Percentiles rank a stretch among this genome's conserved stretches.
These are phyloP conservation scores for Nyctanthes arbortristis DNA, from an alignment of 257 asterid genomes.

Conservation along the genomic window DNA sequence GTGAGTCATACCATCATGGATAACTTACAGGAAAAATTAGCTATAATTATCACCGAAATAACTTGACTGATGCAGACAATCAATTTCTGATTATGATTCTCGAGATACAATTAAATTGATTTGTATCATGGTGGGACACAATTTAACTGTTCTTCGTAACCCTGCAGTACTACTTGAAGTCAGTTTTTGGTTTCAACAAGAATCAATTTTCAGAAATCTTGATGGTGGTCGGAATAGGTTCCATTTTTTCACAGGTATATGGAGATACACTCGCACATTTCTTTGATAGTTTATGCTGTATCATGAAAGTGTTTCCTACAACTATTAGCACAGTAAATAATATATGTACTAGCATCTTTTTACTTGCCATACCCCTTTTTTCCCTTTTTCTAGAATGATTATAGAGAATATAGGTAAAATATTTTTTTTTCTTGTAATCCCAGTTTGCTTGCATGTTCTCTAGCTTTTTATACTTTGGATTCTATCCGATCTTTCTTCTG, in stretches of 20 bases:
- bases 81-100: conserved; percentile 3
- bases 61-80: background rate
- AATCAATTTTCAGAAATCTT: conserved; percentile 85
- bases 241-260: conserved; percentile 88
- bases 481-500: too few species aligned
- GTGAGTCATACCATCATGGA: background rate
- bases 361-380: background rate
- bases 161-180: conserved; percentile 86
- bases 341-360: background rate
- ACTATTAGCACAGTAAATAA: background rate
- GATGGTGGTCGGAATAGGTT: conserved; percentile 88
- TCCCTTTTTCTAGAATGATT: too few species aligned
- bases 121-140: conserved; percentile 13
- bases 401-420: too few species aligned
- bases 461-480: too few species aligned
- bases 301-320: background rate
- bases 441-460: too few species aligned
- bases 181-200: conserved; percentile 82
- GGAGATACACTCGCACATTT: conserved; percentile 1
- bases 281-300: background rate
- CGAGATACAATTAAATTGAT: conserved; percentile 1
- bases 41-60: background rate
- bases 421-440: too few species aligned
- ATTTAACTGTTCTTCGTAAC: conserved; percentile 18
- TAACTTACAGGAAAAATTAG: background rate